These are phyloP conservation scores for Ascochyta koolunga DNA, from an alignment of 2,329 filamentous ascomycete genomes.

Conservation along the genomic window DNA sequence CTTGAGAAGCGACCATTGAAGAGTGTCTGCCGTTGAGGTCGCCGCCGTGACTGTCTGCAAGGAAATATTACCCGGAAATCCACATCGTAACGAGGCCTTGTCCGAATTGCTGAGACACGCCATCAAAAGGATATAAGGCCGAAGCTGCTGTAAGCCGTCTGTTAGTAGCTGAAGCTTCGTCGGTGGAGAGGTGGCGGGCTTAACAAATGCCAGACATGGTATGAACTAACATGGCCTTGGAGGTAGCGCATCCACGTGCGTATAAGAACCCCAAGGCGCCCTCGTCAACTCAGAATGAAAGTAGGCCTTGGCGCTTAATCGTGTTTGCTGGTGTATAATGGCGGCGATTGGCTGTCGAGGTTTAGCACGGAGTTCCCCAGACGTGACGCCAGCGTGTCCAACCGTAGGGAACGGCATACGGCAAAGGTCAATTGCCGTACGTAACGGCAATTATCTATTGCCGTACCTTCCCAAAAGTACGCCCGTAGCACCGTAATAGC, in stretches of 20 bases:
- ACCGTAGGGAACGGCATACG: too few species aligned
- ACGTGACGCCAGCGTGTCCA: too few species aligned
- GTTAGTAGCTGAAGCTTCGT: neutral
- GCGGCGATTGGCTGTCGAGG: neutral
- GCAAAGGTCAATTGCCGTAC: too few species aligned
- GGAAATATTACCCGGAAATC: conserved; percentile 8
- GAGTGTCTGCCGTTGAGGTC: neutral
- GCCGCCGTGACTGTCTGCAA: conserved; percentile 3
- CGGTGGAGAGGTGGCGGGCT: neutral
- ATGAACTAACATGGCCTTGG: neutral
- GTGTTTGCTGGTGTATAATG: neutral
- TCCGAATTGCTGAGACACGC: neutral
- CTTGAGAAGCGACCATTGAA: neutral
- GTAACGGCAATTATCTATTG: too few species aligned
- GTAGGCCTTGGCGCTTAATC: neutral
- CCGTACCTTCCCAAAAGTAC: too few species aligned
- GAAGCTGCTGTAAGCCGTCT: neutral
- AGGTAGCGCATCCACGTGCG: neutral
- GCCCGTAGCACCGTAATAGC: too few species aligned
- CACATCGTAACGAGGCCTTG: conserved; percentile 1
- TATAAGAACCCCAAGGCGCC: neutral
- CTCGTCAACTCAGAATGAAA: neutral
- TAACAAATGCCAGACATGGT: conserved; percentile 1
- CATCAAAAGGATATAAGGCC: neutral
- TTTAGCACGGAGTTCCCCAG: neutral